phyloP scores from a whole-genome alignment of 78 protist genomes.

The Chrysochromulina tobinii region DNA sequence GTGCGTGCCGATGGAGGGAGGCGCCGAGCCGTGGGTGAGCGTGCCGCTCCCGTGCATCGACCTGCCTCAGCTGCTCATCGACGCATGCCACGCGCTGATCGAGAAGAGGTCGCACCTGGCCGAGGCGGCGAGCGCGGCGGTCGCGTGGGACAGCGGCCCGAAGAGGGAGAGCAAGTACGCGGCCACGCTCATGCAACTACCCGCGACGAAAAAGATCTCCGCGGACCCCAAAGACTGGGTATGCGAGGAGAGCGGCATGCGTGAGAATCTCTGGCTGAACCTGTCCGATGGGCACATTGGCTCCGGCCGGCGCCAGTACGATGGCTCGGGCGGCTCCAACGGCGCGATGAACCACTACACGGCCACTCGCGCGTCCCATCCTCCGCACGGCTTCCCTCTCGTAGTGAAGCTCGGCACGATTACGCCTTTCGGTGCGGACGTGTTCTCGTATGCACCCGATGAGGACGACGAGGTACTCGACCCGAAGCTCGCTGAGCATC shows the following conservation, averaged over 20 bases:
- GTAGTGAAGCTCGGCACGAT: conserved; percentile 96
- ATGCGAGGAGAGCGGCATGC: conserved; percentile 50
- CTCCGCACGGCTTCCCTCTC: conserved; percentile 62
- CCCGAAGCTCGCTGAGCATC: conserved; percentile 81
- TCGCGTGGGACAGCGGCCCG: conserved; percentile 62
- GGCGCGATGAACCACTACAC: conserved; percentile 87
- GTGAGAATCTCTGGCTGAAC: conserved; percentile 88
- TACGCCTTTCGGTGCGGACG: conserved; percentile 86
- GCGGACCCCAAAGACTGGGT: conserved; percentile 56
- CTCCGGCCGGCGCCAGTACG: conserved; percentile 83
- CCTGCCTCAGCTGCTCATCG: conserved; percentile 48
- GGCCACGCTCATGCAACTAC: conserved; percentile 66
- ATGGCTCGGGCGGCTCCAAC: conserved; percentile 87
- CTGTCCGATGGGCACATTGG: conserved; percentile 85
- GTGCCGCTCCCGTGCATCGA: conserved; percentile 20
- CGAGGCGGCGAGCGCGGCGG: conserved; percentile 17
- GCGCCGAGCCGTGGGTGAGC: background rate
- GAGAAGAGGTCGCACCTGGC: conserved; percentile 27
- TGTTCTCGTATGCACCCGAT: conserved; percentile 65
- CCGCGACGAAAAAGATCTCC: conserved; percentile 59
- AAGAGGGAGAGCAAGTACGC: conserved; percentile 60
- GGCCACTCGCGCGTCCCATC: conserved; percentile 50
- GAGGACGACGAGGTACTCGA: conserved; percentile 77
- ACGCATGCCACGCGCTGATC: conserved; percentile 27
- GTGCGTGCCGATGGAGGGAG: conserved; percentile 24